phyloP scores from a whole-genome alignment of 2,329 filamentous ascomycete genomes.

The Aspergillus clavatus region DNA sequence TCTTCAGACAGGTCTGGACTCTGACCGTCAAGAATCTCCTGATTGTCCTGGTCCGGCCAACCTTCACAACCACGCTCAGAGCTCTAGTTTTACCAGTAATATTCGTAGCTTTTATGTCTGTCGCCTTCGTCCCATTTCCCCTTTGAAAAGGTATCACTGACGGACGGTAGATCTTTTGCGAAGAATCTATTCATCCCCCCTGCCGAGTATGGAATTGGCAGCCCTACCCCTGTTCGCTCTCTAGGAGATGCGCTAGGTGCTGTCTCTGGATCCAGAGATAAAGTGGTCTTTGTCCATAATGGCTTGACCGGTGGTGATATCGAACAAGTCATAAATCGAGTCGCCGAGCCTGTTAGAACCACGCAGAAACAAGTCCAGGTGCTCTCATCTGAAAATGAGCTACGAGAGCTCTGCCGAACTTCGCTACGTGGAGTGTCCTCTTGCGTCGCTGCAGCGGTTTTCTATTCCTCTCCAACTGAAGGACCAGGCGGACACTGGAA shows the following conservation, averaged over 20 bases:
- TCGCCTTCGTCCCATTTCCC: not conserved
- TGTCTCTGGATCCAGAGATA: slow-evolving; percentile 58
- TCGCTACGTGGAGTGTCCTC: slow-evolving; percentile 61
- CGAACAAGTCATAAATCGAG: slow-evolving; percentile 60
- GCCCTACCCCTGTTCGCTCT: slow-evolving; percentile 56
- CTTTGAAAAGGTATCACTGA: slow-evolving; percentile 8
- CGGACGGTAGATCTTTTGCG: slow-evolving; percentile 53
- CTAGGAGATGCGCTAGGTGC: slow-evolving; percentile 59
- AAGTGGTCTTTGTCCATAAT: slow-evolving; percentile 74
- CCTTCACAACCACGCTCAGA: slow-evolving; percentile 50
- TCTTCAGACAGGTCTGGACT: slow-evolving; percentile 51
- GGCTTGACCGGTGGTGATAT: slow-evolving; percentile 66
- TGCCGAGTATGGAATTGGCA: slow-evolving; percentile 68
- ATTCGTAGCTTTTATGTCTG: slow-evolving; percentile 45
- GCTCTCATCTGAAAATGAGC: slow-evolving; percentile 51
- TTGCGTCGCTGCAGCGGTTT: slow-evolving; percentile 71
- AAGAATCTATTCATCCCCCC: slow-evolving; percentile 80
- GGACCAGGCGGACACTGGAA: slow-evolving; percentile 69
- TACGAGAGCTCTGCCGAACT: slow-evolving; percentile 60
- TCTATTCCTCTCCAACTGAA: slow-evolving; percentile 69
- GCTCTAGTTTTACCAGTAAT: slow-evolving; percentile 55
- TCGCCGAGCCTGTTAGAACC: slow-evolving; percentile 55
- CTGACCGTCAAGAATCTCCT: slow-evolving; percentile 55
- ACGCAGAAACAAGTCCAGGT: slow-evolving; percentile 47
- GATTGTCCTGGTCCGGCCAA: slow-evolving; percentile 51